A percentile compares a stretch with the other conserved stretches of the same genome.
These are phyloP conservation scores for Penicillium parvum DNA, from an alignment of 495 filamentous ascomycete genomes.

Conservation along the genomic window DNA sequence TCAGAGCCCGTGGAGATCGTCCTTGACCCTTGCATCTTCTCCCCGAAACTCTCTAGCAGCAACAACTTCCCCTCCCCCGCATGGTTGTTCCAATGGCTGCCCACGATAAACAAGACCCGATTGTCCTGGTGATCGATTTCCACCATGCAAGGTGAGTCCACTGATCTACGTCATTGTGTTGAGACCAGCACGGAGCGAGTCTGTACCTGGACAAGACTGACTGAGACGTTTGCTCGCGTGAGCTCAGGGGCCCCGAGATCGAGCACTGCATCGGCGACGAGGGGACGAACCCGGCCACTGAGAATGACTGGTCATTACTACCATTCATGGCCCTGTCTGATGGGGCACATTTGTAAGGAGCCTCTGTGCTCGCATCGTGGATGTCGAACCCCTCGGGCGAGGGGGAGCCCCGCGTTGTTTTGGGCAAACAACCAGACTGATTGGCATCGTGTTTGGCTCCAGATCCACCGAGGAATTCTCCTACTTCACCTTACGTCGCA, in stretches of 20 bases:
- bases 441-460: neutral
- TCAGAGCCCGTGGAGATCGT: constrained; percentile 11
- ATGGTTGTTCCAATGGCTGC: constrained; percentile 31
- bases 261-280: constrained; percentile 86
- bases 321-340: constrained; percentile 98
- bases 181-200: neutral
- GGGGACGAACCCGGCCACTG: constrained; percentile 70
- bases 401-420: too few species aligned
- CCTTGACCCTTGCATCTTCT: constrained; percentile 7
- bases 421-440: neutral
- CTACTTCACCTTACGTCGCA: constrained; percentile 88
- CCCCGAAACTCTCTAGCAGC: neutral
- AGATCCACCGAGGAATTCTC: constrained; percentile 93
- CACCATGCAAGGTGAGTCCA: constrained; percentile 77
- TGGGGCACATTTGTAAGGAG: constrained; percentile 81
- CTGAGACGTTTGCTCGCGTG: neutral
- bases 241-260: constrained; percentile 79
- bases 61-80: constrained; percentile 1
- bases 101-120: constrained; percentile 38
- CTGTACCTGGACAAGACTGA: neutral
- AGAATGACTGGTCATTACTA: constrained; percentile 88
- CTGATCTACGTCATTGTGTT: neutral
- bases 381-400: too few species aligned
- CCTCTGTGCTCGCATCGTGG: neutral
- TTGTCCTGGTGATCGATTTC: constrained; percentile 92